These are phyloP conservation scores for Pythium myriotylum DNA, from an alignment of 352 stramenopile genomes.

Conservation along the genomic window DNA sequence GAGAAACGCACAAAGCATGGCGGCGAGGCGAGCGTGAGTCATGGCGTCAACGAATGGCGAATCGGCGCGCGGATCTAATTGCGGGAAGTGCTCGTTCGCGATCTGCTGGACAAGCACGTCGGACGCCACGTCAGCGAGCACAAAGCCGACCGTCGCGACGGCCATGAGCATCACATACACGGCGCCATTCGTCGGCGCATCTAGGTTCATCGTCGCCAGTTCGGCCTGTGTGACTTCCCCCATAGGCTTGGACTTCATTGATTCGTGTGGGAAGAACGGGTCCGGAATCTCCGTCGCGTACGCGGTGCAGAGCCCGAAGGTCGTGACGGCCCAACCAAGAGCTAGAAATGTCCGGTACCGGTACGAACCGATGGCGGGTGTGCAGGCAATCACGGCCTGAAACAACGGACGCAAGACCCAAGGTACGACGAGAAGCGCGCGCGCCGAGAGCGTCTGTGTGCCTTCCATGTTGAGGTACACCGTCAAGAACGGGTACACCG, in stretches of 20 bases:
- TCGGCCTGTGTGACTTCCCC: constrained; percentile 26
- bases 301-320: constrained; percentile 30
- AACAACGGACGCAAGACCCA: constrained; percentile 56
- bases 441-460: constrained; percentile 50
- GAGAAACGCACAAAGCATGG: constrained; percentile 40
- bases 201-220: constrained; percentile 37
- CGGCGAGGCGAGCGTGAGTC: constrained; percentile 35
- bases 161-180: constrained; percentile 66
- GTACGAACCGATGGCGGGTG: constrained; percentile 24
- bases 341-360: constrained; percentile 33
- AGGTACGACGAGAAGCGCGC: constrained; percentile 44
- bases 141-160: constrained; percentile 66
- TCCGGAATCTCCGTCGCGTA: constrained; percentile 37
- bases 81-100: constrained; percentile 22
- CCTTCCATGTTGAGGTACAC: constrained; percentile 69
- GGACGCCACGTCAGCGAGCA: constrained; percentile 73
- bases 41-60: constrained; percentile 34
- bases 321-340: constrained; percentile 44
- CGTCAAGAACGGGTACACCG: constrained; percentile 40
- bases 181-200: constrained; percentile 40
- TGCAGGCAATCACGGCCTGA: constrained; percentile 35
- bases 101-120: constrained; percentile 56
- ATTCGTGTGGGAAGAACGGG: constrained; percentile 48
- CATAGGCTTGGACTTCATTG: constrained; percentile 28
- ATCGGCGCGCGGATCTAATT: constrained; percentile 10